phyloP scores from a whole-genome alignment of 2,329 filamentous ascomycete species.

The Alternaria metachromatica region DNA sequence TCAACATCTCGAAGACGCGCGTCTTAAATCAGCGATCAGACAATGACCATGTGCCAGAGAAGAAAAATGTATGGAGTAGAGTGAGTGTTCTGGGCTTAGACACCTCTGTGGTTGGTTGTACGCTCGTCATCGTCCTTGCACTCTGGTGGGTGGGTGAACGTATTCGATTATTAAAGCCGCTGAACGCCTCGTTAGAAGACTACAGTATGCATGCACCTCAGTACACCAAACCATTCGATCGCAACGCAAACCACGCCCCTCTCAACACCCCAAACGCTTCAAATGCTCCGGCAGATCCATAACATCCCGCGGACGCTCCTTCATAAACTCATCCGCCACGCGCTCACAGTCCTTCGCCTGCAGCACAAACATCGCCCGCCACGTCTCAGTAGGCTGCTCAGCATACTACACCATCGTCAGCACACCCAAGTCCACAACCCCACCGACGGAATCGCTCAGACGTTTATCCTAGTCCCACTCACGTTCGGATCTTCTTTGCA shows the following conservation, averaged over 20 bases:
- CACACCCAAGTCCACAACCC: neutral
- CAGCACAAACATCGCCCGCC: neutral
- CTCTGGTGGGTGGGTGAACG: no score
- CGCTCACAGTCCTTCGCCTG: neutral
- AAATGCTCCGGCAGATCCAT: neutral
- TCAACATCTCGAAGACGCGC: neutral
- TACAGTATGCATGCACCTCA: no score
- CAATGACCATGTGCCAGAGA: neutral
- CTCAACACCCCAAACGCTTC: neutral
- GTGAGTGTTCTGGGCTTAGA: no score
- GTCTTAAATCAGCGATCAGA: neutral
- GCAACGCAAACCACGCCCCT: no score
- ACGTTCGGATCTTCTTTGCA: neutral
- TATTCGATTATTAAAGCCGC: no score
- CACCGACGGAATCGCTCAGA: neutral
- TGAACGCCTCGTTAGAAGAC: no score
- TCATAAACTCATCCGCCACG: neutral
- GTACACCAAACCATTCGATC: no score
- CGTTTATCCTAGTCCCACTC: neutral
- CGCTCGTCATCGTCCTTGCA: no score
- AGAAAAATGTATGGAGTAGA: neutral
- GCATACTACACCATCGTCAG: neutral
- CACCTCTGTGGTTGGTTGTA: no score
- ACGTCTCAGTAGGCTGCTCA: neutral
- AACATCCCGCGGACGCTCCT: neutral